Conservation (phyloP, 495 filamentous ascomycete genomes). For the Neurospora sp. region DNA sequence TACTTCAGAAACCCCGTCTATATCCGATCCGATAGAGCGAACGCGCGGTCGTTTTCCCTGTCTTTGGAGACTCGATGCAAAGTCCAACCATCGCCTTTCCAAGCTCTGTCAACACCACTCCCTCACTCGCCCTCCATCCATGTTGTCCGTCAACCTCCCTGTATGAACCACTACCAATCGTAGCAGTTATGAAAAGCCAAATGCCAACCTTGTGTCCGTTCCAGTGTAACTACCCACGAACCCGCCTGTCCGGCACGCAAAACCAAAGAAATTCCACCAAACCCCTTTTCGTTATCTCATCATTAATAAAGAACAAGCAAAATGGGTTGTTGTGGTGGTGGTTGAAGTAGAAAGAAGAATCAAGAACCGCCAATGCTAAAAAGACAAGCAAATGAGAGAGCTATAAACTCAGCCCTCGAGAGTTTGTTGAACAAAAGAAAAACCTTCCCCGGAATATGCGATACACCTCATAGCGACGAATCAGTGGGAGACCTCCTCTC, state of each 20-base stretch:
- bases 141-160: neutral
- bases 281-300: constrained; percentile 4
- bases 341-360: neutral
- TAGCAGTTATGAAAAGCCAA: neutral
- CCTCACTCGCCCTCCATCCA: neutral
- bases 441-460: neutral
- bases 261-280: neutral
- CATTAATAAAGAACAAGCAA: neutral
- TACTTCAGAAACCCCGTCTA: neutral
- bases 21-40: neutral
- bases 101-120: neutral
- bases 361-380: neutral
- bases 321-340: neutral
- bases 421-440: neutral
- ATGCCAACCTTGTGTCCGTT: neutral
- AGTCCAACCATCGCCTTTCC: neutral
- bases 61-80: neutral
- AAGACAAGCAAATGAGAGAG: neutral
- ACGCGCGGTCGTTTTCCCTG: neutral
- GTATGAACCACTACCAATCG: neutral
- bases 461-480: neutral
- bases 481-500: constrained; percentile 34
- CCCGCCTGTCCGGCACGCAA: neutral
- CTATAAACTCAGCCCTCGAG: neutral
- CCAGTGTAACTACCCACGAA: neutral